Base-by-base conservation (phyloP, 805 yeast species). In the Ogataea parapolymorpha region DNA sequence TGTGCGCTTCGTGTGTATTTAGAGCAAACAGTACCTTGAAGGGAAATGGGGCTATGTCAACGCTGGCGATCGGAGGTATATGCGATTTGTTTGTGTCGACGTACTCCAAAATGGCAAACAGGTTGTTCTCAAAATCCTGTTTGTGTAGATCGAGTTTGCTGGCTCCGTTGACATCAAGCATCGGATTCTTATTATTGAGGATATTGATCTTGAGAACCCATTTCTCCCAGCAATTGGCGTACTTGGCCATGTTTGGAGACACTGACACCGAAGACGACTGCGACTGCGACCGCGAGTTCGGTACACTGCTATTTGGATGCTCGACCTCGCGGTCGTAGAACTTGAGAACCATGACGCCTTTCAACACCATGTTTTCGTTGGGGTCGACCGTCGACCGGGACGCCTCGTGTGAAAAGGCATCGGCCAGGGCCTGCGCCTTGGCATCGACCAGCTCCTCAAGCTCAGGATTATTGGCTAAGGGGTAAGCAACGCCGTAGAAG, bases 31-130 rank as follows among this genome's bases (percentile, higher is more conserved):
- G 38, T 3, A 78, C 65, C 33, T 62, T 62, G 49, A 71, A 77
- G 0, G 76, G 86, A 53, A 85, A 85, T 3, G 93, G 91, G 9
- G 79, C 63, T 22, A 74, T 63, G 3, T 82, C 88, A 12, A 79
- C 65, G 1, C 85, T 74, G 13, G 82, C 75, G 17, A 85, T 82
- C 1, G 86, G 84, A 3, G 95, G 95, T 2, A 86, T 79, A 50
- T 82, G 89, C 35, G 70, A 75, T 52, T 77, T 81, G 53, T 80
- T 70, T 6, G 56, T 52, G 51, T 82, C 84, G 12, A 70, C 77
- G n/a, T 65, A 59, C 12, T 74, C 71, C 26, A 77, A 62, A n/a
- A 83, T 72, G 40, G 66, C 60, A 37, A 67, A 47, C 32, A 85
- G 44, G 11, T 65, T 61, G 6, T 55, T 51, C 28, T 62, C 65